Evolutionary conservation across 1,284 basidiomycete genomes (phyloP).

Genomic region (Trichosporon faecale): DNA sequence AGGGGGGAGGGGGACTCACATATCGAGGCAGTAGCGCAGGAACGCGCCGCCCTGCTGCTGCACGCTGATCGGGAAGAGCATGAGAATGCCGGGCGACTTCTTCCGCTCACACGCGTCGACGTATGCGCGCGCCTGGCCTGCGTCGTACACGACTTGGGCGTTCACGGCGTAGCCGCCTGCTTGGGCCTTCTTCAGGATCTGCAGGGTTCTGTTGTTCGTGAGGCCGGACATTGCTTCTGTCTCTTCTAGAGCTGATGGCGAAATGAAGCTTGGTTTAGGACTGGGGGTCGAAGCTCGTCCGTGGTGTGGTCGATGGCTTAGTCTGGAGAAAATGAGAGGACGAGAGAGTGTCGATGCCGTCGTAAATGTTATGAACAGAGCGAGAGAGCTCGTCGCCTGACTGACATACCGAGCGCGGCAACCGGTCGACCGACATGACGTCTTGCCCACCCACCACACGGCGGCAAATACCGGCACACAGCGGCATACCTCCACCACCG

Average conservation of each 20-base stretch:
- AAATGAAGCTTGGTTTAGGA: background rate
- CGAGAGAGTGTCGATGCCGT: no score
- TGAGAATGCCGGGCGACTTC: constrained; percentile 47
- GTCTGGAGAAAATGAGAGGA: no score
- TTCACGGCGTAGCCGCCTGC: constrained; percentile 46
- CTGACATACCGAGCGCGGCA: no score
- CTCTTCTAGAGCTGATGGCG: background rate
- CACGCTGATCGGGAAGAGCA: constrained; percentile 50
- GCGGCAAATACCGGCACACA: no score
- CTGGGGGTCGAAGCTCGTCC: no score
- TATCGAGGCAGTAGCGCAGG: constrained; percentile 38
- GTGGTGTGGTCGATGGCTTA: no score
- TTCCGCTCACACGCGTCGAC: constrained; percentile 47
- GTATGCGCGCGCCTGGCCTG: constrained; percentile 42
- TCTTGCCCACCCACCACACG: no score
- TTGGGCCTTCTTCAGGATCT: constrained; percentile 49
- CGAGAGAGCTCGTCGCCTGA: no score
- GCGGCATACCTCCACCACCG: no score
- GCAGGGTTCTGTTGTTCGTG: constrained; percentile 46
- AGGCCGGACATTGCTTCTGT: constrained; percentile 31
- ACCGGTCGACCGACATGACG: no score
- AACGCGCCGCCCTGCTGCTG: constrained; percentile 36
- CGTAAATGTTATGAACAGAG: no score
- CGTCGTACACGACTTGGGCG: constrained; percentile 46
- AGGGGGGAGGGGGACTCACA: no score